Percentiles rank a stretch among this genome's conserved stretches.
Conservation (phyloP, 1,284 basidiomycete species). For the Rugosomyces carneus region DNA sequence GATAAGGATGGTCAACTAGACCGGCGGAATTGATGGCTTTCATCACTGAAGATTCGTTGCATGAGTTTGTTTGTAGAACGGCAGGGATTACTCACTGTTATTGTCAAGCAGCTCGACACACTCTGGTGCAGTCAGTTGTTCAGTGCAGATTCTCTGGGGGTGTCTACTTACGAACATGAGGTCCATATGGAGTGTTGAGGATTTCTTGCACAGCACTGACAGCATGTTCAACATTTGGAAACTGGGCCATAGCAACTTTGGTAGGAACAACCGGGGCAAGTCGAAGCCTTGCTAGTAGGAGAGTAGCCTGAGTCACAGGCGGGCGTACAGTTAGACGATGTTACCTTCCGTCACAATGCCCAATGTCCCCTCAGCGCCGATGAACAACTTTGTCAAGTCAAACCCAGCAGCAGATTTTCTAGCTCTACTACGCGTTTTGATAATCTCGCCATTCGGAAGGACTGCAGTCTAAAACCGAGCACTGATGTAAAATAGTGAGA, state of each 20-base stretch:
- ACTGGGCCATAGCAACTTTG: conserved; percentile 68
- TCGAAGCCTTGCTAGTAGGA: conserved; percentile 59
- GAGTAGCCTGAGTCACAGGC: conserved; percentile 2
- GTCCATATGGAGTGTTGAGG: conserved; percentile 58
- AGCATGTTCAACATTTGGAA: conserved; percentile 54
- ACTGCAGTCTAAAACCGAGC: conserved; percentile 67
- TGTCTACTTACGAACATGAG: conserved; percentile 44
- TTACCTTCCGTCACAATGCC: conserved; percentile 89
- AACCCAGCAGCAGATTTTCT: conserved; percentile 91
- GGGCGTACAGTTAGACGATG: not conserved
- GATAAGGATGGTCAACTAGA: conserved; percentile 53
- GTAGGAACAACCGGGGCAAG: conserved; percentile 75
- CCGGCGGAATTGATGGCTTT: conserved; percentile 67
- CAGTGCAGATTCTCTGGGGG: not conserved
- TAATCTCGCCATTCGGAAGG: conserved; percentile 84
- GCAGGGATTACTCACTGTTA: conserved; percentile 37
- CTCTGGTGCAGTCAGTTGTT: conserved; percentile 41
- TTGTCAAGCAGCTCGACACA: conserved; percentile 82
- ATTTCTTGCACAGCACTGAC: conserved; percentile 77
- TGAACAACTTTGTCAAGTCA: conserved; percentile 91
- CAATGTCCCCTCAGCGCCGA: conserved; percentile 92
- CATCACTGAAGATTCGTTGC: conserved; percentile 50
- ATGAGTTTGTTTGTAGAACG: not conserved
- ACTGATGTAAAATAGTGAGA: conserved; percentile 2
- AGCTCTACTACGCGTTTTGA: conserved; percentile 86